Evolutionary conservation across 768 basidiomycete species (phyloP), one percentile per base, ranked within the genome.

Genomic region (Boletellus sp.): DNA sequence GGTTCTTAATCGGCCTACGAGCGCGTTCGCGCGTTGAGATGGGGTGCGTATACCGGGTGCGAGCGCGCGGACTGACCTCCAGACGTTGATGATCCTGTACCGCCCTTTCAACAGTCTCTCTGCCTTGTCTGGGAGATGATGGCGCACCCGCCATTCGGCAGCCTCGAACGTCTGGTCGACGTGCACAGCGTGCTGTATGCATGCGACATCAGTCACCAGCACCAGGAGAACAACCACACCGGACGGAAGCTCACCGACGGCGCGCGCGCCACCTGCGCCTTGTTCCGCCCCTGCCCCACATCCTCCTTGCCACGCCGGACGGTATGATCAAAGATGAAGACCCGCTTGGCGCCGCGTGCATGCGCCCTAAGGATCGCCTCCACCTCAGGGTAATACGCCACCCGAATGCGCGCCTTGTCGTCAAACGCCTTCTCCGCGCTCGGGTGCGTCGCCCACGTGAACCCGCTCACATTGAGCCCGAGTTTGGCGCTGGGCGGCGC

Each of bases 321-420:
- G 23, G 71, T 75, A 42, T 74, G 73, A 53, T 75, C 73, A 41
- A 76, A 77, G 43, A 75, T 63, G 50, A 73, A 55, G 35, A 73
- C 64, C 39, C 57, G 58, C 56, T 64, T 70, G 4, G 67, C 72
- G 6, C 70, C 71, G 4, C 11, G 28, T 0, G 64, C 58, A 15
- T 68, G 53, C 45, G 59, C 7, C 64, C 69, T 75, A 53, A 75
- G 39, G 16, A 75, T 51, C 46, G 70, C 66, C 48, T 68, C 67
- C 1, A 68, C 62, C 58, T 77, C 75, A 31, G 59, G 48, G 53
- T 74, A 76, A 40, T 77, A 76, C 32, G 42, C 57, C 7, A 35
- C 43, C 56, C 54, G 48, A 55, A 76, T 71, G 28, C 44, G 53
- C 23, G 65, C 70, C 33, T 73, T 68, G 47, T 75, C 66, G 4